Base-by-base conservation (phyloP, 805 yeast genomes). In the Saturnispora sekii region DNA sequence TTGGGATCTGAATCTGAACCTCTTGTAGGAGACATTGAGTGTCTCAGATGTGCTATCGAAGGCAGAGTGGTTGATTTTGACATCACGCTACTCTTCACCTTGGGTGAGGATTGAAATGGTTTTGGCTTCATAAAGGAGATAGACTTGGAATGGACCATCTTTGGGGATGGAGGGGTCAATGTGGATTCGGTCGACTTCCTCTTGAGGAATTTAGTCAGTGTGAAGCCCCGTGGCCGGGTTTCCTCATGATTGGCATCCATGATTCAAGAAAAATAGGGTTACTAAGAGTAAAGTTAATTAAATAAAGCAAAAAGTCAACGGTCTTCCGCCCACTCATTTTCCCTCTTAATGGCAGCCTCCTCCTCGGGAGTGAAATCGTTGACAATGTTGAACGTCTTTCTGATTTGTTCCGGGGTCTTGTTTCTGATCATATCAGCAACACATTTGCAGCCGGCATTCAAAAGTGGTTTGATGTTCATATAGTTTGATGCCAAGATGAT, bases 261-360 rank as follows among this genome's bases (percentile, higher is more conserved):
- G 11, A 39, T n/a, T 32, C 3, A 32, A 32, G 9, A 30, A 29
- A 39, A 39, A 39, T 30, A 39, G 33, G 16, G 21, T 21, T 16
- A 18, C n/a, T 15, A n/a, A 40, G 17, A 31, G 5, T 26, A 37
- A 32, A 31, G 10, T 17, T 28, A 34, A 14, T 39, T n/a, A 40
- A 30, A 33, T 10, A 35, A 31, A 26, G 7, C 17, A 38, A 10
- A n/a, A 14, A 14, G 16, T 56, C 59, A 81, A 61, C 90, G 82
- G 59, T 83, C 90, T 59, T 83, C 93, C 18, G 94, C 94, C 94
- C 94, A 84, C 63, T 84, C 94, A 57, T 84, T 84, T 62, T 84
- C 94, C 63, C 88, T 77, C 60, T 84, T 79, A 46, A 84, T 84
- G 10, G 90, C 90, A 43, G 87, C 88, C 65, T 84, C 93, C 62